Percentiles rank a stretch among this genome's conserved stretches.
Evolutionary conservation across 2,329 filamentous ascomycete species (phyloP).

Genomic region (Knoxdaviesia capensis): DNA sequence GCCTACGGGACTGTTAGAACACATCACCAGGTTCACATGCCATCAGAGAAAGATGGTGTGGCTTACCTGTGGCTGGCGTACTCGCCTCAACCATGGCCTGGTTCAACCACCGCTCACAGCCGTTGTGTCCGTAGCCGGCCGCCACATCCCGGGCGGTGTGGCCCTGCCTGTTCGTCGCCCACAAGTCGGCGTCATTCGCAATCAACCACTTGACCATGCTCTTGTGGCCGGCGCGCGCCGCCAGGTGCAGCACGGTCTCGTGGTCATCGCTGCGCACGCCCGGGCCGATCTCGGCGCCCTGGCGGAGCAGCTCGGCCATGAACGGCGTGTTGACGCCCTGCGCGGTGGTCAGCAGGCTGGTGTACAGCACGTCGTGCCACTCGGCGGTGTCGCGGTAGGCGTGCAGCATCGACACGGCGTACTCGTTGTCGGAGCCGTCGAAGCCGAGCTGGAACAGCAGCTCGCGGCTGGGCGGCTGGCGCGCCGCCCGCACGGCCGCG

Average conservation of each 20-base stretch:
- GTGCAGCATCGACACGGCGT: conserved; percentile 3
- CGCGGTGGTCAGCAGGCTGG: conserved; percentile 2
- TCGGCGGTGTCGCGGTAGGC: not conserved
- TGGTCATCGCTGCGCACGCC: not conserved
- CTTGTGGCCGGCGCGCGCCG: not conserved
- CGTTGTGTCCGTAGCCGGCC: too few species aligned
- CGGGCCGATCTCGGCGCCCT: not conserved
- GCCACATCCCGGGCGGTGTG: too few species aligned
- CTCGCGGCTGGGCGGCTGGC: conserved; percentile 1
- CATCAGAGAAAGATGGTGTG: too few species aligned
- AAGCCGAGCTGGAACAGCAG: conserved; percentile 5
- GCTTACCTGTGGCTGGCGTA: too few species aligned
- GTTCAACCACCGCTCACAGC: too few species aligned
- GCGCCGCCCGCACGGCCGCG: not conserved
- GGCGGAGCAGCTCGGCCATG: conserved; percentile 1
- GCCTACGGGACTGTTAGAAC: too few species aligned
- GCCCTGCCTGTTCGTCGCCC: too few species aligned
- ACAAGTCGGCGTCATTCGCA: not conserved
- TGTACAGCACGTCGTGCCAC: not conserved
- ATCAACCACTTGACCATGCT: conserved; percentile 2
- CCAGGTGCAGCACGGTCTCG: conserved; percentile 3
- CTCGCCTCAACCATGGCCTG: too few species aligned
- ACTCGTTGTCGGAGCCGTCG: conserved; percentile 5
- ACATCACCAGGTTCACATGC: too few species aligned
- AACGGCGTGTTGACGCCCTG: conserved; percentile 2